These are phyloP conservation scores for Cystobasidium tubakii DNA, from an alignment of 768 basidiomycete species.

Conservation along the genomic window DNA sequence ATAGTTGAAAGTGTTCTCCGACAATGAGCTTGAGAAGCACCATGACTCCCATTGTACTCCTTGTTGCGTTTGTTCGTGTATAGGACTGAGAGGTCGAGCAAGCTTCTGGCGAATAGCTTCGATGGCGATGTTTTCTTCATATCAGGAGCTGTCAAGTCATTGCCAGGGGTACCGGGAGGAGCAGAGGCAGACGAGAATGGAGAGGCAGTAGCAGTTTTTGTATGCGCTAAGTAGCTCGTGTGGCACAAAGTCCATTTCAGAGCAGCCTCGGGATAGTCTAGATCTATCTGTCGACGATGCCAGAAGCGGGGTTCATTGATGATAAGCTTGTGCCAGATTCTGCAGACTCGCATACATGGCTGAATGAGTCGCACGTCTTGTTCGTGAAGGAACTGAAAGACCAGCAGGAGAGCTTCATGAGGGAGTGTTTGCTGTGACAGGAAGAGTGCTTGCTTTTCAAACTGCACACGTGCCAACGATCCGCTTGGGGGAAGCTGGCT, in stretches of 20 bases:
- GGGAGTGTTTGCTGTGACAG: neutral
- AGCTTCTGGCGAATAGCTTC: neutral
- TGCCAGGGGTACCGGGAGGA: too few relatives aligned
- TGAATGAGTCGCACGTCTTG: neutral
- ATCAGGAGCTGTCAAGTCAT: neutral
- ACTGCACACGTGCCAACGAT: neutral
- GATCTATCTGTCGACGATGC: neutral
- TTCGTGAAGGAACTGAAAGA: neutral
- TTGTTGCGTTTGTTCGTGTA: neutral
- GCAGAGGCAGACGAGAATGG: neutral
- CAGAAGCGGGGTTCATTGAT: neutral
- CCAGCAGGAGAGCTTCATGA: slow-evolving; percentile 1
- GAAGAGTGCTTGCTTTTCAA: neutral
- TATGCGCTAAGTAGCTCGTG: neutral
- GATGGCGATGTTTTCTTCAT: too few relatives aligned
- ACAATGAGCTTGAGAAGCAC: neutral
- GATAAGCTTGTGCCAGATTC: neutral
- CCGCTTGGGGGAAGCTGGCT: too few relatives aligned
- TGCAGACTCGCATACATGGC: neutral
- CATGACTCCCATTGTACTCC: neutral
- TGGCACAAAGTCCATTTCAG: neutral
- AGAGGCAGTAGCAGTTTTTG: neutral
- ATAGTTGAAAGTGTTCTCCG: neutral
- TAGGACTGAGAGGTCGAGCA: neutral
- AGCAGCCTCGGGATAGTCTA: neutral